Percentiles rank a stretch among this genome's conserved stretches.
phyloP scores from a whole-genome alignment of 1,284 basidiomycete genomes.

The Trametes pubescens region DNA sequence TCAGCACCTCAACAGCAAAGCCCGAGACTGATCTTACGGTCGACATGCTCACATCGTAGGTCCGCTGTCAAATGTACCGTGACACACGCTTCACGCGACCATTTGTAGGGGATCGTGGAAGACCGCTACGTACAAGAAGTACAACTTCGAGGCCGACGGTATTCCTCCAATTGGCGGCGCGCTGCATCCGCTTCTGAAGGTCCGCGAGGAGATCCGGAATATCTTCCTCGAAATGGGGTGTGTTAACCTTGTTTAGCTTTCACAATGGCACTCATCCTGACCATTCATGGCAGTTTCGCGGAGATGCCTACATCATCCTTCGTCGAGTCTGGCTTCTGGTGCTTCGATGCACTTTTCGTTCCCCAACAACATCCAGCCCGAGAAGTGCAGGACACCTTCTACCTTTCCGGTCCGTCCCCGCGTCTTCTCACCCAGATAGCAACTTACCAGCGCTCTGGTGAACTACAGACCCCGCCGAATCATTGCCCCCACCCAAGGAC shows the following conservation, averaged over 20 bases:
- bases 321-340: conserved; percentile 99
- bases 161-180: conserved; percentile 90
- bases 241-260: conserved; percentile 29
- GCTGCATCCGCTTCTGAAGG: conserved; percentile 96
- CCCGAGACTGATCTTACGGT: conserved; percentile 98
- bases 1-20: conserved; percentile 94
- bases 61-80: not conserved
- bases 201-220: conserved; percentile 96
- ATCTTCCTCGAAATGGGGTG: conserved; percentile 99
- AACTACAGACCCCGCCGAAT: conserved; percentile 78
- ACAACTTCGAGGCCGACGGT: conserved; percentile 99
- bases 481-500: conserved; percentile 80
- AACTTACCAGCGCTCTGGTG: conserved; percentile 10
- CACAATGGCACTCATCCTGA: not conserved
- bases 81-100: not conserved
- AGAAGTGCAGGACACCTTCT: conserved; percentile 99
- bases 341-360: conserved; percentile 98
- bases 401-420: conserved; percentile 86
- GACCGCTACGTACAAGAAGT: conserved; percentile 93
- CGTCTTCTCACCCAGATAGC: not conserved
- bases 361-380: conserved; percentile 99
- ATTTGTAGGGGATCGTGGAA: conserved; percentile 86
- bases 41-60: conserved; percentile 92
- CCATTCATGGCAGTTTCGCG: conserved; percentile 72
- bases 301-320: conserved; percentile 99